Evolutionary conservation across 306 rosid genomes (phyloP), one percentile per base, ranked within the genome.

Genomic region (Malus fusca): DNA sequence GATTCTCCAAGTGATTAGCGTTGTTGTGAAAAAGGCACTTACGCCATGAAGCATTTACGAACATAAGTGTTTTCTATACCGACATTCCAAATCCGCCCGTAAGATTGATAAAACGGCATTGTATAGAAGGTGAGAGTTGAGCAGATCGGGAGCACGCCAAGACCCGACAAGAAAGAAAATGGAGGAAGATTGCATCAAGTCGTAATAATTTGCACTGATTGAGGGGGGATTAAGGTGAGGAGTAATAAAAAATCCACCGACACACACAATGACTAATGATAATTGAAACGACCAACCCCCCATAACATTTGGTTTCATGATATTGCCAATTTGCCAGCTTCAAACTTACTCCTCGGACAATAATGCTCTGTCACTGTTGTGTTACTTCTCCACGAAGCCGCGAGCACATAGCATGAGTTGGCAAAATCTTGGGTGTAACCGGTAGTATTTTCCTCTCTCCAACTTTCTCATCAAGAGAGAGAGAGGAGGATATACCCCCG

Each of bases 131-230:
- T 13, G 55, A 6, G 55, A 48, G 12, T 51, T 0, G 55, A 51
- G 55, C 55, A 56, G 28, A n/a, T 7, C n/a, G 26, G 26, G 19
- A 53, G 58, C 62, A 72, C 69, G 37, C 75, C 77, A 72, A 30
- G 25, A 44, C 7, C 40, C 3, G 75, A 35, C 60, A 48, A 26
- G 13, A 44, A 21, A 71, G 44, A 17, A 74, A 76, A 75, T 51
- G 68, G 55, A 43, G 72, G 73, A 74, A 76, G 69, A 40, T 76
- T 9, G 75, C 55, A 68, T 72, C 63, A 17, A 30, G 53, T 23
- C 48, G 64, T 81, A 80, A 86, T 86, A 82, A 87, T 85, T 77
- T 85, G 87, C 84, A 77, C 70, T 83, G 79, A 87, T 82, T 51
- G 77, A 55, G 84, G 71, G 83, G 84, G 71, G 80, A 8, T 43